Evolutionary conservation across 106 monocot species (phyloP), one percentile per base, ranked within the genome.

Genomic region (Apostasia ramifera): DNA sequence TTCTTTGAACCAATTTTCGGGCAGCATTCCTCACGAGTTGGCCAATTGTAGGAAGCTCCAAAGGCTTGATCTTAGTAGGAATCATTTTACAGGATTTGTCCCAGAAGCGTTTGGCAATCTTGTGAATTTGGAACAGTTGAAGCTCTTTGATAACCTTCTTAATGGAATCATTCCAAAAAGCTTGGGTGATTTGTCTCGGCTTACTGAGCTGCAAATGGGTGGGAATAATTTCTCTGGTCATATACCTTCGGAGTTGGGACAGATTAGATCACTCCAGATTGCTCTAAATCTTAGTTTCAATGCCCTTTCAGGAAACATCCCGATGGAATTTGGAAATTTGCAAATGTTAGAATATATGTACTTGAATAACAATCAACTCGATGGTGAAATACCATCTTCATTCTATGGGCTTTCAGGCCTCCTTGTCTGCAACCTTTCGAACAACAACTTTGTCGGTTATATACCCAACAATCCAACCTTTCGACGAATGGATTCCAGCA

Each of bases 221-320:
- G 93, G 86, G 11, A 93, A 93, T 70, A 26, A 44, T 9, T 78
- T 93, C 2, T 86, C 81, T 43, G 88, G 86, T 48, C 55, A 13
- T 37, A 77, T 89, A 75, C 93, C 93, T 2, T 8, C 69, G 1
- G 81, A 88, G 71, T 79, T 92, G 1, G 92, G 92, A 12, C 72
- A 71, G 54, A 79, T 93, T 70, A 40, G 61, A 2, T 66, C 81
- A 6, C 77, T 93, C 55, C 88, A 93, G 65, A 93, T 89, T 63
- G 73, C 83, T 53, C 78, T 93, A 10, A 88, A 93, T 70, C 57
- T 93, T 40, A 93, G 88, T 78, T 73, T 77, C 74, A 93, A 93
- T 77, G 71, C 55, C 38, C 81, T 93, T 5, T 86, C 88, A n/a
- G 86, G 86, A 3, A 72, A 76, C 53, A 86, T 93, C 55, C 93